phyloP scores from a whole-genome alignment of 2,329 filamentous ascomycete species.

The Dactylonectria macrodidyma region DNA sequence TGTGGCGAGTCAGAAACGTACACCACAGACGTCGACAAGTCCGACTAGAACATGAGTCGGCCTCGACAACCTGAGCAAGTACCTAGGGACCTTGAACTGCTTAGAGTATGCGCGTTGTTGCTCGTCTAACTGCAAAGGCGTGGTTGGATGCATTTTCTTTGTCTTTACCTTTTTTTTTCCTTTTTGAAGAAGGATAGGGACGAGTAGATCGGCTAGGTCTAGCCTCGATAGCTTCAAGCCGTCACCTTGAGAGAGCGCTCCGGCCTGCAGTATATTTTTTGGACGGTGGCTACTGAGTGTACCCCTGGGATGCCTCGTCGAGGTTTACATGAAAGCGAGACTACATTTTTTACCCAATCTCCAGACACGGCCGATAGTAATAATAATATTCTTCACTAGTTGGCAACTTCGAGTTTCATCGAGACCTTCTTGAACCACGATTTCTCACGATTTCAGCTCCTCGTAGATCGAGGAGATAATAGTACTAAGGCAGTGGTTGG shows the following conservation, averaged over 20 bases:
- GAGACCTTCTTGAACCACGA: neutral
- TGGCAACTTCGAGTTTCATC: neutral
- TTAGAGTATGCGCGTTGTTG: neutral
- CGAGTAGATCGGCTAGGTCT: neutral
- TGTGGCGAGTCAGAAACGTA: slow-evolving; percentile 58
- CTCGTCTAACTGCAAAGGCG: neutral
- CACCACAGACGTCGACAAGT: slow-evolving; percentile 42
- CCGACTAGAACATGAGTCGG: slow-evolving; percentile 1
- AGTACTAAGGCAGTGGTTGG: neutral
- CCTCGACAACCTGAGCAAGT: neutral
- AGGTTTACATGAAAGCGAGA: neutral
- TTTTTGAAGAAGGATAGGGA: neutral
- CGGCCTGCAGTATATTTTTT: neutral
- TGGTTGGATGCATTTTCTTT: neutral
- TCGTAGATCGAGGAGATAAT: neutral
- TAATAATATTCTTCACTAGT: neutral
- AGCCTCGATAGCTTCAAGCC: neutral
- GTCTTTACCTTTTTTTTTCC: neutral
- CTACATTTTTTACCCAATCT: neutral
- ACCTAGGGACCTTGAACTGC: neutral
- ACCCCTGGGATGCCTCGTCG: neutral
- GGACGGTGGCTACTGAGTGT: neutral
- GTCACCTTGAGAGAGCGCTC: neutral
- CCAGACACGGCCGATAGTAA: neutral
- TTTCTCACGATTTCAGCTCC: neutral